Conservation (phyloP, 1,284 basidiomycete genomes). For the Flammula alnicola region DNA sequence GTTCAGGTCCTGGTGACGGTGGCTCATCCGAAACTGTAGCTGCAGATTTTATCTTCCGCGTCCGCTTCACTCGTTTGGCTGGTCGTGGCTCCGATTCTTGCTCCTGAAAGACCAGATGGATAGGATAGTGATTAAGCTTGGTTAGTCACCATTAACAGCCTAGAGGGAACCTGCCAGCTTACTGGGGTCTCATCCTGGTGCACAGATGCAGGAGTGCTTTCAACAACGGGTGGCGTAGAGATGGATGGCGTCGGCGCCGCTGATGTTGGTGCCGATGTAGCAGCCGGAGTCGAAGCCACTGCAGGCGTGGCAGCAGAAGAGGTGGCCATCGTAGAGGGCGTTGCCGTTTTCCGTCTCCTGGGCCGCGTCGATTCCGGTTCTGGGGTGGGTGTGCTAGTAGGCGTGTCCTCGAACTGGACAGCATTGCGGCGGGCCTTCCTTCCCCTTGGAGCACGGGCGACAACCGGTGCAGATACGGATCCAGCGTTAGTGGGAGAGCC, state of each 20-base stretch:
- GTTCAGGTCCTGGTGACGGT: slow-evolving; percentile 25
- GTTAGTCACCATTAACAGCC: background rate
- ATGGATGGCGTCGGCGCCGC: slow-evolving; percentile 1
- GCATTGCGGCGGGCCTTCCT: slow-evolving; percentile 37
- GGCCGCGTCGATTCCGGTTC: slow-evolving; percentile 52
- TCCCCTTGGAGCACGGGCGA: slow-evolving; percentile 37
- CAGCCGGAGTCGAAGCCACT: slow-evolving; percentile 38
- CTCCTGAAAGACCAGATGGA: slow-evolving; percentile 16
- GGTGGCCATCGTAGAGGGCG: slow-evolving; percentile 23
- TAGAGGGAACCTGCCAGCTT: slow-evolving; percentile 17
- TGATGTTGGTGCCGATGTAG: slow-evolving; percentile 18
- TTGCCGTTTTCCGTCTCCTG: slow-evolving; percentile 40
- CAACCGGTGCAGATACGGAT: slow-evolving; percentile 29
- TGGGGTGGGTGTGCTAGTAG: slow-evolving; percentile 66
- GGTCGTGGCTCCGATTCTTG: slow-evolving; percentile 38
- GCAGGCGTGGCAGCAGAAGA: slow-evolving; percentile 36
- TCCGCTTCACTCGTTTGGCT: slow-evolving; percentile 41
- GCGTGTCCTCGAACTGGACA: slow-evolving; percentile 50
- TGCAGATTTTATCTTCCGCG: slow-evolving; percentile 43
- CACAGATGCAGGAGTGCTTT: slow-evolving; percentile 27
- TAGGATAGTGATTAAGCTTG: too few species aligned
- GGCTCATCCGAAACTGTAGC: slow-evolving; percentile 38
- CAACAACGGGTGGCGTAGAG: slow-evolving; percentile 8
- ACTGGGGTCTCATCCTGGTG: slow-evolving; percentile 42
- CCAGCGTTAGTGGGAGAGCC: slow-evolving; percentile 34